phyloP scores from a whole-genome alignment of 148 eudicot species.

The Camellia lanceoleosa region DNA sequence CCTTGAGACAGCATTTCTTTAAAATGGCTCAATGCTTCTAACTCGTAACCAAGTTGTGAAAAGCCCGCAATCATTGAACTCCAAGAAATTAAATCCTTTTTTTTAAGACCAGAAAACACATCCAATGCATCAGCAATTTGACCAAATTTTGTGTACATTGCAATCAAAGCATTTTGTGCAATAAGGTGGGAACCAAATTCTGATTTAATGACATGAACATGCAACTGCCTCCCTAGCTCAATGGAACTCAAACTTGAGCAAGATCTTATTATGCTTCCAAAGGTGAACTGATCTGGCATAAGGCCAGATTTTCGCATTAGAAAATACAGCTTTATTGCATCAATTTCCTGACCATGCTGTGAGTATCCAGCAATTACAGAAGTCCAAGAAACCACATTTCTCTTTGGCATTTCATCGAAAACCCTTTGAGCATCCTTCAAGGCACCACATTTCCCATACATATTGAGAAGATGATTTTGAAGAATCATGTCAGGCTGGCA shows the following conservation, averaged over 20 bases:
- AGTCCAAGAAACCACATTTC: constrained; percentile 45
- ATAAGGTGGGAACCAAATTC: constrained; percentile 25
- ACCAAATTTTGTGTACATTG: constrained; percentile 37
- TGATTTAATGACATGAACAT: constrained; percentile 32
- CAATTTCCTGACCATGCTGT: constrained; percentile 26
- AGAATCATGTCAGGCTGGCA: constrained; percentile 29
- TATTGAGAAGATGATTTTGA: constrained; percentile 37
- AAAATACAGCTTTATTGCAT: constrained; percentile 27
- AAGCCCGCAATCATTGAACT: constrained; percentile 41
- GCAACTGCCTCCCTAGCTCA: constrained; percentile 36
- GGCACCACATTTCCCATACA: constrained; percentile 49
- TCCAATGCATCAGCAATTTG: constrained; percentile 24
- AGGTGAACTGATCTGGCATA: constrained; percentile 36
- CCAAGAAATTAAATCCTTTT: constrained; percentile 46
- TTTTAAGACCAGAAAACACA: constrained; percentile 26
- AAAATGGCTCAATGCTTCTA: constrained; percentile 31
- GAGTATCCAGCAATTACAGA: constrained; percentile 37
- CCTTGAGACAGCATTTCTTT: constrained; percentile 36
- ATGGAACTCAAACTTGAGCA: constrained; percentile 26
- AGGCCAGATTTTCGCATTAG: constrained; percentile 28
- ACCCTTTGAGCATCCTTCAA: constrained; percentile 32
- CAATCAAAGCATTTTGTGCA: constrained; percentile 39
- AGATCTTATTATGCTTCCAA: constrained; percentile 36
- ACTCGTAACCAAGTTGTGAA: constrained; percentile 36
- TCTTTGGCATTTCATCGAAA: constrained; percentile 34